Conservation (phyloP, 441 rosid species). For the Bocquillonia castaneifolia region DNA sequence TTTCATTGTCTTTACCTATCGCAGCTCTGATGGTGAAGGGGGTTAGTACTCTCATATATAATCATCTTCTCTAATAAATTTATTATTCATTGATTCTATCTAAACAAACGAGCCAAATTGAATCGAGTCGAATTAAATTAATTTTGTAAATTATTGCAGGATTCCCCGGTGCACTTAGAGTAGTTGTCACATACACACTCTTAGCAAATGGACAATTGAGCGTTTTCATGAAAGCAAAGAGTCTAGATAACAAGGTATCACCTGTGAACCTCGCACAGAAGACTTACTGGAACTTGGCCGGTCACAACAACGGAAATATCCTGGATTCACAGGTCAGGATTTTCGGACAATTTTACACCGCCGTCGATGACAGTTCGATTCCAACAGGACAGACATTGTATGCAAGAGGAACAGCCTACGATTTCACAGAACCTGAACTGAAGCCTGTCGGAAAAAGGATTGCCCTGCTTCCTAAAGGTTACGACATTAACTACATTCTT, state of each 20-base stretch:
- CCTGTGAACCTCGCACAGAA: constrained; percentile 75
- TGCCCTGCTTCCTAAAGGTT: constrained; percentile 48
- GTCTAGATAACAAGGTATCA: constrained; percentile 47
- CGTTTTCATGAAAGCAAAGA: constrained; percentile 56
- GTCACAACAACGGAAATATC: constrained; percentile 57
- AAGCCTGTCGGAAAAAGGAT: constrained; percentile 44
- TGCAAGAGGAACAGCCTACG: constrained; percentile 67
- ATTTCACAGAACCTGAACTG: constrained; percentile 51
- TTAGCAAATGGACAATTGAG: constrained; percentile 30
- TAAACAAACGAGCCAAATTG: too few relatives aligned
- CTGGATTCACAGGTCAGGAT: constrained; percentile 48
- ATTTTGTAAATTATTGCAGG: constrained; percentile 30
- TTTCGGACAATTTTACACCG: constrained; percentile 39
- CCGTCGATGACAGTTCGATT: constrained; percentile 44
- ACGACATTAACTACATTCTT: constrained; percentile 67
- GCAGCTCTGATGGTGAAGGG: constrained; percentile 72
- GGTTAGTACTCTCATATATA: constrained; percentile 30
- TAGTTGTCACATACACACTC: constrained; percentile 41
- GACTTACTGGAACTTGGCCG: constrained; percentile 75
- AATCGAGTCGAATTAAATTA: too few relatives aligned
- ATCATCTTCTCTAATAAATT: background rate
- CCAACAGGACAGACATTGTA: constrained; percentile 56
- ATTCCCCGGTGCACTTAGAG: constrained; percentile 61
- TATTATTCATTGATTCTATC: too few relatives aligned
- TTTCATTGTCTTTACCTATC: constrained; percentile 48